Conservation (phyloP, 441 rosid genomes). For the Gossypium gossypioides region DNA sequence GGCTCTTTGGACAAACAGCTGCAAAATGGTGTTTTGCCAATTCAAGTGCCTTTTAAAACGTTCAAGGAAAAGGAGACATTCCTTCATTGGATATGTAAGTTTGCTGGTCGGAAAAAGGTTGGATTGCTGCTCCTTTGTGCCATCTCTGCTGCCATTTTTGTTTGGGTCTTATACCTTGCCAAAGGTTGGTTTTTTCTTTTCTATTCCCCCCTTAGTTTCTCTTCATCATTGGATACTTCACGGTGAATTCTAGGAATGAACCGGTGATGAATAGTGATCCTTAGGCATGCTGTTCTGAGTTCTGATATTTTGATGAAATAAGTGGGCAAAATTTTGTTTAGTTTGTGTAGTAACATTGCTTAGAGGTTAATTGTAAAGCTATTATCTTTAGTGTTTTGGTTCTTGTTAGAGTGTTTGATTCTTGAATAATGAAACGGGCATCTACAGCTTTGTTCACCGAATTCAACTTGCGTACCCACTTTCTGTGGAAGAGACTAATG, state of each 20-base stretch:
- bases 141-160: slow-evolving; percentile 66
- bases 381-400: neutral
- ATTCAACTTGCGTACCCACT: too few relatives aligned
- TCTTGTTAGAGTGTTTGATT: neutral
- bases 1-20: slow-evolving; percentile 74
- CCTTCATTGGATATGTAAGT: slow-evolving; percentile 73
- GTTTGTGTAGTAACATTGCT: neutral
- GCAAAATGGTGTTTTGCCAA: slow-evolving; percentile 51
- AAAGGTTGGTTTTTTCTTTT: slow-evolving; percentile 47
- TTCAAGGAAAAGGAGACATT: slow-evolving; percentile 64
- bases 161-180: slow-evolving; percentile 65
- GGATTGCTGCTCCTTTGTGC: slow-evolving; percentile 80
- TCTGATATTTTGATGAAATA: neutral
- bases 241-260: neutral
- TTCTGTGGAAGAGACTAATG: too few relatives aligned
- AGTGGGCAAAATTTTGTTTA: neutral
- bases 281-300: neutral
- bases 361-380: neutral
- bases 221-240: slow-evolving; percentile 4
- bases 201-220: neutral
- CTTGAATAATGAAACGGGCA: neutral
- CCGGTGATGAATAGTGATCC: neutral
- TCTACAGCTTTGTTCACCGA: neutral
- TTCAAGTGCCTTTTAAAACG: slow-evolving; percentile 56
- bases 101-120: slow-evolving; percentile 76